Evolutionary conservation across 345 rosid genomes (phyloP).

Genomic region (Linum tenue): DNA sequence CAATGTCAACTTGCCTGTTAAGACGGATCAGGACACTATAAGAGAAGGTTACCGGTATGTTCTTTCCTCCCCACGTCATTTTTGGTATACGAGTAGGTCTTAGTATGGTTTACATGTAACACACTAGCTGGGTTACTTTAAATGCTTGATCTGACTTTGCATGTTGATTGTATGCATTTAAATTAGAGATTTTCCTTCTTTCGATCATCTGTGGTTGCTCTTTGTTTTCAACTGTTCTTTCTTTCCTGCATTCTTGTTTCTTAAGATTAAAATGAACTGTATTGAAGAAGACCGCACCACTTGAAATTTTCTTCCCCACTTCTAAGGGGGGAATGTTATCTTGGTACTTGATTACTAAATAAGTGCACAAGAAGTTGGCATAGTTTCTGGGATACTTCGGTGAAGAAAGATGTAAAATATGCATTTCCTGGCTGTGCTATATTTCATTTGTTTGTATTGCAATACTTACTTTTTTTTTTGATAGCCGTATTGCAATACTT

Average conservation of each 20-base stretch:
- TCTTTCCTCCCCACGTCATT: neutral
- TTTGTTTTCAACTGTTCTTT: too few relatives aligned
- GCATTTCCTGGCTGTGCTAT: too few relatives aligned
- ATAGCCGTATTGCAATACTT: neutral
- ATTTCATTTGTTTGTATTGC: neutral
- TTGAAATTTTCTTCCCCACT: too few relatives aligned
- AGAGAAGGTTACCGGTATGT: slow-evolving; percentile 86
- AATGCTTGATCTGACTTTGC: neutral
- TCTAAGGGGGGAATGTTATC: too few relatives aligned
- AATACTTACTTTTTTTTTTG: neutral
- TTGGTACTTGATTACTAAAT: too few relatives aligned
- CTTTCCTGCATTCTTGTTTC: neutral
- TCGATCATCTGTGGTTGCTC: neutral
- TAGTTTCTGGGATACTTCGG: too few relatives aligned
- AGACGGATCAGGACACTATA: slow-evolving; percentile 71
- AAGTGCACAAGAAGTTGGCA: too few relatives aligned
- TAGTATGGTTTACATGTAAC: neutral
- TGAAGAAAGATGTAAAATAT: too few relatives aligned
- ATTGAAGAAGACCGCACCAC: too few relatives aligned
- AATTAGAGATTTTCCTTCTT: neutral
- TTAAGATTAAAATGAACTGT: neutral
- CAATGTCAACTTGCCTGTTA: slow-evolving; percentile 43
- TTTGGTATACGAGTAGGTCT: neutral
- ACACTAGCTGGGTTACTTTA: neutral
- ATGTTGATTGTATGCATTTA: neutral